Evolutionary conservation across 495 filamentous ascomycete species (phyloP).

Genomic region (Aspergillus carlsbadensis): DNA sequence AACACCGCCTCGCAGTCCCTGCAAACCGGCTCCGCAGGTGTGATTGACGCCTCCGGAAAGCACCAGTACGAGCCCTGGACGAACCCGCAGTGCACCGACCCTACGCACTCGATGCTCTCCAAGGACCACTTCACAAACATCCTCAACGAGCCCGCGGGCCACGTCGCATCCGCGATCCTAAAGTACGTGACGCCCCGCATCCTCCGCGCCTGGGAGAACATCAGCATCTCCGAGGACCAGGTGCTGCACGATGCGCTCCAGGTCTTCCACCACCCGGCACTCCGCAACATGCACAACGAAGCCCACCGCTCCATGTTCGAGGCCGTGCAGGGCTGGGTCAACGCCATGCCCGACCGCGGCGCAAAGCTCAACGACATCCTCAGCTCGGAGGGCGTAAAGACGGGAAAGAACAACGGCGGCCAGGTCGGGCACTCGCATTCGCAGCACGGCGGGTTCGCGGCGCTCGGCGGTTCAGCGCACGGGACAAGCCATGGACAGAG

Average conservation of each 20-base stretch:
- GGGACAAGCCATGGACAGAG: background rate
- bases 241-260: conserved; percentile 73
- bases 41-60: conserved; percentile 76
- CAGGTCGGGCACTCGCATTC: conserved; percentile 33
- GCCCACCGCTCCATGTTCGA: conserved; percentile 85
- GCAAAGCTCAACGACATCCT: conserved; percentile 65
- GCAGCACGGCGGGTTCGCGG: conserved; percentile 19
- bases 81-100: conserved; percentile 79
- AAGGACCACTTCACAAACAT: conserved; percentile 97
- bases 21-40: conserved; percentile 76
- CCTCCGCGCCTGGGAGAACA: conserved; percentile 87
- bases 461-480: conserved; percentile 4
- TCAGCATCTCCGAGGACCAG: conserved; percentile 71
- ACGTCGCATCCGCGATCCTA: conserved; percentile 74
- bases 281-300: conserved; percentile 68
- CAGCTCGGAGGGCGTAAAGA: conserved; percentile 74
- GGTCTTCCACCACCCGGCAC: conserved; percentile 86
- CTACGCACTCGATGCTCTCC: conserved; percentile 90
- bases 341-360: conserved; percentile 61
- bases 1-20: conserved; percentile 77
- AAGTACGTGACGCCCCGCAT: conserved; percentile 84
- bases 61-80: conserved; percentile 93
- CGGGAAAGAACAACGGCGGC: conserved; percentile 70
- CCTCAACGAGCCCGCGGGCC: conserved; percentile 82
- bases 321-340: conserved; percentile 73